phyloP scores from a whole-genome alignment of 495 filamentous ascomycete species.

The Peziza echinospora region DNA sequence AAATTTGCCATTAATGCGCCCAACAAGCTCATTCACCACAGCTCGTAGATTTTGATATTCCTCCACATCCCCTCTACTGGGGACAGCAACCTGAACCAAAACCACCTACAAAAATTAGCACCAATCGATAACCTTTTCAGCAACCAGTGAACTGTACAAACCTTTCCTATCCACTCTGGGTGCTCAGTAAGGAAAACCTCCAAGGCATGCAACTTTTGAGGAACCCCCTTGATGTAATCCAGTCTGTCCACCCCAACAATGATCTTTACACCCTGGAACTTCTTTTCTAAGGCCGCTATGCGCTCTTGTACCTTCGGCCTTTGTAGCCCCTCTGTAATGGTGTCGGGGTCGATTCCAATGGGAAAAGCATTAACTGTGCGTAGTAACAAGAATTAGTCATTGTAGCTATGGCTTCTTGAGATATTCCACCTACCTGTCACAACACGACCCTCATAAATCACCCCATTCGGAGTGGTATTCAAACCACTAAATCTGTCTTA shows the following conservation, averaged over 20 bases:
- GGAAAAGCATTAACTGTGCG: slow-evolving; percentile 58
- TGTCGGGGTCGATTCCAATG: slow-evolving; percentile 89
- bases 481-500: slow-evolving; percentile 31
- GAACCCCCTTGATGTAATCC: slow-evolving; percentile 93
- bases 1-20: slow-evolving; percentile 81
- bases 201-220: slow-evolving; percentile 77
- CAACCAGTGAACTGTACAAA: too few relatives aligned
- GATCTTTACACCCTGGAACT: slow-evolving; percentile 69
- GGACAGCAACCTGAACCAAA: slow-evolving; percentile 82
- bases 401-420: background rate
- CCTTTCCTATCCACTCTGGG: slow-evolving; percentile 76
- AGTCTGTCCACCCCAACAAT: slow-evolving; percentile 86
- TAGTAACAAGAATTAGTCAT: background rate
- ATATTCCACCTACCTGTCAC: slow-evolving; percentile 23
- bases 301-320: slow-evolving; percentile 58
- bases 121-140: too few relatives aligned
- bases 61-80: slow-evolving; percentile 78
- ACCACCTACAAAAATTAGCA: slow-evolving; percentile 24
- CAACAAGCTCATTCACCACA: slow-evolving; percentile 76
- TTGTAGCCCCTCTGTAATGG: slow-evolving; percentile 71
- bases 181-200: slow-evolving; percentile 81
- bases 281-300: slow-evolving; percentile 51
- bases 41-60: slow-evolving; percentile 84
- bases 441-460: slow-evolving; percentile 52
- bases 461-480: slow-evolving; percentile 60